Base-by-base conservation (phyloP, 768 basidiomycete genomes). In the Tulasnella sp. region DNA sequence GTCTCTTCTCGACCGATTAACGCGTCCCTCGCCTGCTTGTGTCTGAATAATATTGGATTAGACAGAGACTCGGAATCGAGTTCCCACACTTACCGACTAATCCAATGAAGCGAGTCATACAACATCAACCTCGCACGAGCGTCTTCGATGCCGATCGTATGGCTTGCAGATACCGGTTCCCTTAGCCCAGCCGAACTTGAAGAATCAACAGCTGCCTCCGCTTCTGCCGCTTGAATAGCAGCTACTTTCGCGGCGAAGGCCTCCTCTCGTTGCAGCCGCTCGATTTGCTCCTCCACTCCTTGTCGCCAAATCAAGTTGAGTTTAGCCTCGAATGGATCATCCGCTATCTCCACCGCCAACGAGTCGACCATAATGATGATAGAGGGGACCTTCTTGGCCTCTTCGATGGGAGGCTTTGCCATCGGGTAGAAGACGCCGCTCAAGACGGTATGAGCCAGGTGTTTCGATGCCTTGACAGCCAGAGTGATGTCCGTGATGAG, bases 251-350 rank as follows among this genome's bases (percentile, higher is more conserved):
- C 92, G 20, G 88, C 86, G 85, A 97, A 97, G 1, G 94, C 95
- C 44, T 92, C 91, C 80, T 96, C 93, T 0, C 96, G 90, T 75
- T 92, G 93, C 72, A 91, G 85, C 42, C 96, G 88, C 20, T 90
- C 89, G 76, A 89, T 89, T 58, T 92, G 91, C 74, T 96, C 96
- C 54, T 91, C 90, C 50, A 90, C 86, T 0, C 95, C 96, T 74
- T 91, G 89, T 80, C 90, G 88, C 89, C 91, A 94, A 42, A 95
- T 93, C 12, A 93, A 87, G 48, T 91, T 93, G 28, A 98, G 86
- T 81, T 89, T 90, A 22, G 90, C 89, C 85, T 99, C 97, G 80
- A 98, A 91, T 1, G 92, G 90, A 83, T 96, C 94, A 85, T 99
- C 97, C 34, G 91, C 90, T 37, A 92, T 92, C 85, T 98, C 96